Evolutionary conservation across 108 stramenopile genomes (phyloP).

Genomic region (Nannochloropsis gaditana): DNA sequence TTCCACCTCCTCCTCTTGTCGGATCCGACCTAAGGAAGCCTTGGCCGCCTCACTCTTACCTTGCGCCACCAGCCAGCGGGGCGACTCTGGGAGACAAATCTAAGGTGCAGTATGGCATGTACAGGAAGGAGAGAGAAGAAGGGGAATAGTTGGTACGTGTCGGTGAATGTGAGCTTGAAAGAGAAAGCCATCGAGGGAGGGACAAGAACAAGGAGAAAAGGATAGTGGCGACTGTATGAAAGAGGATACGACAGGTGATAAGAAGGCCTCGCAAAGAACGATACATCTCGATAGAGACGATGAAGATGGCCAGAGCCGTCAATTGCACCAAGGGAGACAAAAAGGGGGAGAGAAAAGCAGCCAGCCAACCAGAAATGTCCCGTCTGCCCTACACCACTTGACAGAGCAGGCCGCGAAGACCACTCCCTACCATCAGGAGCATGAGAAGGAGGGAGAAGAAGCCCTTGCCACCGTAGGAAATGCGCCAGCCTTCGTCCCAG

Average conservation of each 20-base stretch:
- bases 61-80: slow-evolving; percentile 48
- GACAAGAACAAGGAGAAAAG: background rate
- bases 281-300: no score
- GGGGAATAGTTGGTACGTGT: background rate
- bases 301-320: no score
- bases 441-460: slow-evolving; percentile 46
- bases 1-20: slow-evolving; percentile 44
- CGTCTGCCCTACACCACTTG: no score
- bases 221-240: background rate
- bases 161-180: background rate
- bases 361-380: no score
- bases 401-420: background rate
- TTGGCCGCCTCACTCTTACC: slow-evolving; percentile 39
- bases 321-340: no score
- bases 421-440: slow-evolving; percentile 35
- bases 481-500: slow-evolving; percentile 53
- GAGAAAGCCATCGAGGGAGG: background rate
- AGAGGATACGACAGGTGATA: no score
- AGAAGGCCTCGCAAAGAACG: no score
- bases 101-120: background rate
- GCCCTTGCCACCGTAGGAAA: slow-evolving; percentile 52
- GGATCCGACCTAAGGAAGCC: slow-evolving; percentile 33
- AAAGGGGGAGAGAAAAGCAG: no score
- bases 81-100: slow-evolving; percentile 47
- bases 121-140: background rate